These are phyloP conservation scores for Podospora comata DNA, from an alignment of 495 filamentous ascomycete species.

Conservation along the genomic window DNA sequence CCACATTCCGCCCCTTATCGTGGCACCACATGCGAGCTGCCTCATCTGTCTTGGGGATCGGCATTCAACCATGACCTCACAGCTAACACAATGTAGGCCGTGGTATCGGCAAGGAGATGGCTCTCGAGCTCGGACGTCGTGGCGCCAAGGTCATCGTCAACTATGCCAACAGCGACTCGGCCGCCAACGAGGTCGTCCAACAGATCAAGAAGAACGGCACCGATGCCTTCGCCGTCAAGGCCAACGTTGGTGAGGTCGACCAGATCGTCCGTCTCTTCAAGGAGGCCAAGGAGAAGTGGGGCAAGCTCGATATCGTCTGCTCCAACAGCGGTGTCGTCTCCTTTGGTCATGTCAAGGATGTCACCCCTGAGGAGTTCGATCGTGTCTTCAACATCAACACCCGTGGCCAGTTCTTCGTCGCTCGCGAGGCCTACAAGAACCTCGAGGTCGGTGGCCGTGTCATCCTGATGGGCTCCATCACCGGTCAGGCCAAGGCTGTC, in stretches of 20 bases:
- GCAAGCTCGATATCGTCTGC: conserved; percentile 67
- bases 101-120: conserved; percentile 74
- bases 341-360: conserved; percentile 63
- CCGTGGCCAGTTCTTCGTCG: conserved; percentile 79
- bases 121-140: conserved; percentile 70
- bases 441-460: conserved; percentile 59
- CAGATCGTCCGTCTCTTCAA: conserved; percentile 52
- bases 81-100: conserved; percentile 44
- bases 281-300: conserved; percentile 60
- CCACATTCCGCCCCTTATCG: conserved; percentile 14
- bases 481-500: conserved; percentile 59
- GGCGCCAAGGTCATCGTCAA: conserved; percentile 77
- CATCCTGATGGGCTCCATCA: conserved; percentile 63
- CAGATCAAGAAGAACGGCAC: conserved; percentile 57
- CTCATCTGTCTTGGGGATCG: background rate
- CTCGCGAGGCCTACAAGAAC: conserved; percentile 63
- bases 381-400: conserved; percentile 75
- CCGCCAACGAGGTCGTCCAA: conserved; percentile 60
- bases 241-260: conserved; percentile 67
- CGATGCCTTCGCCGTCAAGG: conserved; percentile 65
- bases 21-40: background rate
- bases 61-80: background rate
- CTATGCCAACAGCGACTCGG: conserved; percentile 60
- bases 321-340: conserved; percentile 65
- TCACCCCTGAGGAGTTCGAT: conserved; percentile 74